A percentile compares a stretch with the other conserved stretches of the same genome.
Evolutionary conservation across 2,329 filamentous ascomycete genomes (phyloP).

Genomic region (Aspergillus felis): DNA sequence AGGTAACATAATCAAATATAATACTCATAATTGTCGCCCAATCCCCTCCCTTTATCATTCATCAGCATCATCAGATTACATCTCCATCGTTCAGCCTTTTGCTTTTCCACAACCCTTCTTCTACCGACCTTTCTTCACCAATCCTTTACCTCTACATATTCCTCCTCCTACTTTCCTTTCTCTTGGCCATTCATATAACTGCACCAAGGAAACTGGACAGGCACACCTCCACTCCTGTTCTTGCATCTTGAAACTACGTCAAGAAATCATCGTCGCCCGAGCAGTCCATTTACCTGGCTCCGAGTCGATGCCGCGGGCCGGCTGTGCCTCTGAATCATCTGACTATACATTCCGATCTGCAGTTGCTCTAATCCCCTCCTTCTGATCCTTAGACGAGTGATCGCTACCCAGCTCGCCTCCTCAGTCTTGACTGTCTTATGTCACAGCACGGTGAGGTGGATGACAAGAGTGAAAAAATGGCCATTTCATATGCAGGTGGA

Average conservation of each 20-base stretch:
- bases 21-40: constrained; percentile 14
- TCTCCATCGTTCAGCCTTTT: neutral
- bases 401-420: constrained; percentile 1
- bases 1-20: constrained; percentile 1
- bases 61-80: constrained; percentile 5
- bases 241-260: neutral
- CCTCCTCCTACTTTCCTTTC: neutral
- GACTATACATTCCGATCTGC: neutral
- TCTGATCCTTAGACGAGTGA: neutral
- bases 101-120: constrained; percentile 1
- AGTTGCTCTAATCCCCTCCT: constrained; percentile 1
- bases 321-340: constrained; percentile 9
- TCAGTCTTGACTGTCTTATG: constrained; percentile 27
- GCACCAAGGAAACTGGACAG: neutral
- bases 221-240: neutral
- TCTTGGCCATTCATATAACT: neutral
- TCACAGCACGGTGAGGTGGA: constrained; percentile 30
- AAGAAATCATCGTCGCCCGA: neutral
- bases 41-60: constrained; percentile 4
- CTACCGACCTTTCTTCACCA: neutral
- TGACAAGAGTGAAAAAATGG: constrained; percentile 35
- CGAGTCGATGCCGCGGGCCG: constrained; percentile 14
- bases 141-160: constrained; percentile 1
- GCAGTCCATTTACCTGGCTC: neutral
- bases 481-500: constrained; percentile 35